phyloP scores from a whole-genome alignment of 2,329 filamentous ascomycete genomes.

The Magnaporthiopsis rhizophila region DNA sequence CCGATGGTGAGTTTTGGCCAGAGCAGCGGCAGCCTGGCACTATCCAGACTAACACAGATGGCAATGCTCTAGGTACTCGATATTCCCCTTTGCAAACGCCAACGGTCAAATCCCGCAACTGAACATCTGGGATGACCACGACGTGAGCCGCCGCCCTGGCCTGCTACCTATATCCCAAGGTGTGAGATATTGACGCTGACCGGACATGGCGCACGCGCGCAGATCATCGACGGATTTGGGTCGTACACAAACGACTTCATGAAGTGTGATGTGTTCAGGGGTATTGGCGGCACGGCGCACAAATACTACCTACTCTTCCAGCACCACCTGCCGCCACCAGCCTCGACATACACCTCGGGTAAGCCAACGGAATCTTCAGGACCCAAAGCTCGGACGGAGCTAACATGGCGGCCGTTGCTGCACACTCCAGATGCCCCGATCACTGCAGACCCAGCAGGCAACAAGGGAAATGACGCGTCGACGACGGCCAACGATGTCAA shows the following conservation, averaged over 20 bases:
- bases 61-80: slow-evolving; percentile 49
- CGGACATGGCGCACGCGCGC: slow-evolving; percentile 31
- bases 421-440: slow-evolving; percentile 37
- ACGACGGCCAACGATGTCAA: slow-evolving; percentile 53
- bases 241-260: slow-evolving; percentile 94
- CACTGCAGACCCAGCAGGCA: slow-evolving; percentile 27
- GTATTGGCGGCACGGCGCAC: slow-evolving; percentile 84
- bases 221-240: slow-evolving; percentile 87
- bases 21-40: background rate
- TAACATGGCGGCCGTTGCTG: background rate
- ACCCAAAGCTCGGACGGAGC: background rate
- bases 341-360: slow-evolving; percentile 79
- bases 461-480: background rate
- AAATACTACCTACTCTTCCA: slow-evolving; percentile 99
- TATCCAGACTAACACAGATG: background rate
- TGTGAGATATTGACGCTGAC: background rate
- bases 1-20: slow-evolving; percentile 50
- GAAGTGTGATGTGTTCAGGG: slow-evolving; percentile 69
- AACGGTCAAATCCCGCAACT: slow-evolving; percentile 92
- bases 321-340: slow-evolving; percentile 80
- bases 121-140: slow-evolving; percentile 98
- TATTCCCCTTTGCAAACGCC: slow-evolving; percentile 74
- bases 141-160: slow-evolving; percentile 40
- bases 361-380: slow-evolving; percentile 7
- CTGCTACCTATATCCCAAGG: background rate